Conservation (phyloP, 148 eudicot species). For the Persicaria tinctoria region DNA sequence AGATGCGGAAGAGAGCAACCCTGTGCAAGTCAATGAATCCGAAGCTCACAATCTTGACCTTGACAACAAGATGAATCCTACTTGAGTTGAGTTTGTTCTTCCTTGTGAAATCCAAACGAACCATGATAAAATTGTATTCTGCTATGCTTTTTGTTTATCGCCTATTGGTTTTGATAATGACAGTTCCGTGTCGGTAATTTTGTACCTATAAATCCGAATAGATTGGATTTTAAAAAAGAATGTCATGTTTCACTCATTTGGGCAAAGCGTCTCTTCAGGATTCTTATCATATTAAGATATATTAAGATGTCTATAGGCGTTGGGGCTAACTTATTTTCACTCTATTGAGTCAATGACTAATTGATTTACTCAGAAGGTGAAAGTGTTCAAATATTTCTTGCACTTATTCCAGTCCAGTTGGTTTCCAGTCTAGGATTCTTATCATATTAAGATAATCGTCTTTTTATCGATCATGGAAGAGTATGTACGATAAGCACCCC, state of each 20-base stretch:
- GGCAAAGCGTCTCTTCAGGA: background rate
- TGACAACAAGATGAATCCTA: background rate
- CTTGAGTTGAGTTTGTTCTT: no score
- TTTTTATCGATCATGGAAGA: conserved; percentile 97
- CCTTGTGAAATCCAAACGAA: no score
- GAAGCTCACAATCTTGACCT: conserved; percentile 12
- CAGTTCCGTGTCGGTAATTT: background rate
- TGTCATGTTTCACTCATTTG: background rate
- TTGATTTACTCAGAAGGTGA: background rate
- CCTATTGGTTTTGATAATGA: background rate
- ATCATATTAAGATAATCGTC: no score
- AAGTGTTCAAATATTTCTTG: background rate
- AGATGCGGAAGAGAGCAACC: conserved; percentile 38
- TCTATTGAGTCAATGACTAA: background rate
- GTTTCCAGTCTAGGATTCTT: background rate
- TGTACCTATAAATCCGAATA: background rate
- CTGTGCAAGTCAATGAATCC: background rate
- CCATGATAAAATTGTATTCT: no score
- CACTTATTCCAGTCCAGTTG: background rate
- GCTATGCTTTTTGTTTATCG: background rate
- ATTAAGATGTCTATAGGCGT: background rate
- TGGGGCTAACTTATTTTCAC: background rate
- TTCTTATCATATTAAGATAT: background rate
- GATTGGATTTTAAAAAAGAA: background rate
- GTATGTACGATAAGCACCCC: conserved; percentile 84